Percentiles rank a stretch among this genome's conserved stretches.
phyloP scores from a whole-genome alignment of 208 protist species.

The Dictyostelium gargantuum region DNA sequence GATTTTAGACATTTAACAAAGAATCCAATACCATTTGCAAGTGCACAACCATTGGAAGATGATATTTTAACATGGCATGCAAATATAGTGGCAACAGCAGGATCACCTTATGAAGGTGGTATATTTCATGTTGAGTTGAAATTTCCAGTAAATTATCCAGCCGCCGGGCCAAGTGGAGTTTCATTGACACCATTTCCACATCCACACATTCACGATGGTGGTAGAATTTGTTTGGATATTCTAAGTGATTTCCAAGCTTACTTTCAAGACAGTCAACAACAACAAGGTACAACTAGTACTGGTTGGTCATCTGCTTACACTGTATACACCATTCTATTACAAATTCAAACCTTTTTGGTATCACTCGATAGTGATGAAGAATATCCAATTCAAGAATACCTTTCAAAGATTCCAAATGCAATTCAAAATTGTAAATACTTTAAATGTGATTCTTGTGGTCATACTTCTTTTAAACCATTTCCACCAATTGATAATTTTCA shows the following conservation, averaged over 20 bases:
- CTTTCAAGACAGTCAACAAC: conserved; percentile 7
- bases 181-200: conserved; percentile 64
- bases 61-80: conserved; percentile 76
- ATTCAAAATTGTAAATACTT: conserved; percentile 26
- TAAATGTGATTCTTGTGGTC: conserved; percentile 18
- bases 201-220: conserved; percentile 71
- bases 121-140: conserved; percentile 78
- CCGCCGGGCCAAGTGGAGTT: conserved; percentile 46
- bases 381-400: conserved; percentile 16
- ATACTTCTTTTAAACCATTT: neutral
- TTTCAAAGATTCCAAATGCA: conserved; percentile 48
- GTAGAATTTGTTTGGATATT: conserved; percentile 74
- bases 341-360: conserved; percentile 72
- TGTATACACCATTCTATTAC: conserved; percentile 71
- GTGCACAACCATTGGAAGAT: conserved; percentile 62
- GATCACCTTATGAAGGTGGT: conserved; percentile 69
- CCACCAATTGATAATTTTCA: conserved; percentile 10
- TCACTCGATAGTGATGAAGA: conserved; percentile 49
- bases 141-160: conserved; percentile 76
- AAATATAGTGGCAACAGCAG: conserved; percentile 70
- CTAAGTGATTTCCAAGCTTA: conserved; percentile 57
- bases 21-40: conserved; percentile 68
- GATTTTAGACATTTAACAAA: conserved; percentile 58
- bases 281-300: neutral
- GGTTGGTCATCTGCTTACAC: conserved; percentile 74